Base-by-base conservation (phyloP, 2,329 filamentous ascomycete species). In the Fusarium sarcochroum region DNA sequence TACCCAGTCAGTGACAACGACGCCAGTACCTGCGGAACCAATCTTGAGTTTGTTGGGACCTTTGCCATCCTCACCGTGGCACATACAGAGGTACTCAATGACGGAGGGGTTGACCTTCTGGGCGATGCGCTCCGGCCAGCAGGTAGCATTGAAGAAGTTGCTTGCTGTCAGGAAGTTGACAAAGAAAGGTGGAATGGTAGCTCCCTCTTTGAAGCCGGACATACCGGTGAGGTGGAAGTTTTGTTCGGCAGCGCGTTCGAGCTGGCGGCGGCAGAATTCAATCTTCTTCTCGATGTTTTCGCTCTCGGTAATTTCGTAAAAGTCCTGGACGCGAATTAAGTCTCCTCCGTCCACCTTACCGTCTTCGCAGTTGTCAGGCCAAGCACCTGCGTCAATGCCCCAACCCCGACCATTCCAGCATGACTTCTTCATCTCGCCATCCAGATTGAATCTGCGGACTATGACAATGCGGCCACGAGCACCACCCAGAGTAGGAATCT, bases 1-100 rank as follows among this genome's bases (percentile, higher is more conserved):
- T 50, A 98, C 94, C 93, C 93, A 98, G 79, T 99, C 96, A 65
- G 92, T 96, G 25, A 98, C 91, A 44, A 98, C 90, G 61, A 98
- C 89, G 6, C 96, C 96, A 2, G 94, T 97, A 7, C 89, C 87
- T 27, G 91, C 94, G 74, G 93, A 90, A 2, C 91, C 90, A 34
- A 90, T 82, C 45, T 83, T 81, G 50, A 87, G 77, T 63, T 83
- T 79, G 14, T 79, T 79, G 7, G 84, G 82, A 0, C 86, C 86
- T 68, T 84, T 84, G 49, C 82, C 84, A 8, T 80, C 75, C 65
- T 84, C 82, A 45, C 84, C 86, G 75, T 91, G 89, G 14, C 80
- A 80, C 68, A 83, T 80, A 76, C 88, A 90, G 27, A 91, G 78
- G 75, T 90, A 88, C 72, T 90, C 87, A 58, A 90, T 77, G 54